Base-by-base conservation (phyloP, 1,284 basidiomycete genomes). In the Leucoagaricus sp. region DNA sequence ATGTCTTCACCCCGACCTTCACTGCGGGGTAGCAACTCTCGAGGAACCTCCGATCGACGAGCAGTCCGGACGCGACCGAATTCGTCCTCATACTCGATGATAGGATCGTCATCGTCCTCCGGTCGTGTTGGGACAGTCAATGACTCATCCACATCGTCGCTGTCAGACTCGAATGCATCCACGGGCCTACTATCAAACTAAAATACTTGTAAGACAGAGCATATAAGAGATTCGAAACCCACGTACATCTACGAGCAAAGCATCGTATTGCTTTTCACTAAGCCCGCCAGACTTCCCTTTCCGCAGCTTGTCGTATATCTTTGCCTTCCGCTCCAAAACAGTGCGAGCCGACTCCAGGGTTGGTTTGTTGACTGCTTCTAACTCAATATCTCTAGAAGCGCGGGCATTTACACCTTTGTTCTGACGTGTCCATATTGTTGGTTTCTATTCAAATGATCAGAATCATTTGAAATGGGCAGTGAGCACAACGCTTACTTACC, bases 11-110 rank as follows among this genome's bases (percentile, higher is more conserved):
- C 72, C 28, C 69, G 49, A 1, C 28, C 72, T 41, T 72, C 69
- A 29, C 64, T 60, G 45, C 69, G 67, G 42, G 70, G 75, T 12
- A 85, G 64, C 1, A 89, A 71, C 49, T 89, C 73, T 38, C 89
- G 79, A 26, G 94, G 93, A 0, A 95, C 81, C 62, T 94, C 87
- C 13, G 90, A 93, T n/a, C 81, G 77, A 42, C 76, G 81, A 15
- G 81, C 82, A 2, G 79, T 87, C 52, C 91, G 78, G 21, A 84
- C 68, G 17, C 93, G 84, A 17, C 94, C 93, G 66, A 93, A 92
- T 65, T 95, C 93, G 64, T 96, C 93, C 62, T 86, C 81, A 61
- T 91, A 94, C 68, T 95, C 93, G 13, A 95, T 78, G 38, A 93
- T 73, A 8, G 90, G 89, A 65, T 94, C 91, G 57, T 86, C 80